Evolutionary conservation across 2,329 filamentous ascomycete genomes (phyloP), one percentile per base, ranked within the genome.

Genomic region (Zalaria obscura): DNA sequence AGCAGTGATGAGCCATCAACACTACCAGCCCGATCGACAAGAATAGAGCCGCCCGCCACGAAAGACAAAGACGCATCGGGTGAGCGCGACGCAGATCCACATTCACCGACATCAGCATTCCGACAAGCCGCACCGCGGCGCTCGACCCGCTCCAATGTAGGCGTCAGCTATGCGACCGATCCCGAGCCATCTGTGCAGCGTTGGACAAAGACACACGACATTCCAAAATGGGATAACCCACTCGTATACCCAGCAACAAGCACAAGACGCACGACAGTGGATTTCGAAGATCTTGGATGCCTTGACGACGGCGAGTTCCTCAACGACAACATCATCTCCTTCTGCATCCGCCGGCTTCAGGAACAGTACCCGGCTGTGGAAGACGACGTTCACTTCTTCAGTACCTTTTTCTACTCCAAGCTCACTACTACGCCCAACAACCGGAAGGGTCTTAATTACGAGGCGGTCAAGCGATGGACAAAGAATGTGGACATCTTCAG

Each of bases 281-380:
- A 83, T 43, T 76, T 72, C 46, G 66, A 72, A n/a, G 85, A 91
- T 53, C 77, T 96, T 29, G 64, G 70, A 18, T 73, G 85, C 35
- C 71, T 98, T 3, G 80, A 93, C 45, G 83, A 93, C 47, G 83
- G 79, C 8, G 75, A 94, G 50, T 93, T 83, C 45, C 63, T 98
- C 35, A 98, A 98, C 55, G 91, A 98, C 63, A 94, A 86, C 53
- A 66, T 98, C 27, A 83, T 98, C 50, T 78, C 76, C 39, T 95
- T 95, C 56, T 94, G 93, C 55, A 68, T 94, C 42, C 78, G 81
- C 45, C 58, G 47, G 35, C 49, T 56, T 27, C 50, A 57, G 39
- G 53, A 58, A 39, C 48, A 48, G 11, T 53, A 59, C 48, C 45
- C 52, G 2, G 48, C 50, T 47, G 60, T 65, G 33, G 64, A 70